These are phyloP conservation scores for Diaporthe caulivora DNA, from an alignment of 2,329 filamentous ascomycete species.

Conservation along the genomic window DNA sequence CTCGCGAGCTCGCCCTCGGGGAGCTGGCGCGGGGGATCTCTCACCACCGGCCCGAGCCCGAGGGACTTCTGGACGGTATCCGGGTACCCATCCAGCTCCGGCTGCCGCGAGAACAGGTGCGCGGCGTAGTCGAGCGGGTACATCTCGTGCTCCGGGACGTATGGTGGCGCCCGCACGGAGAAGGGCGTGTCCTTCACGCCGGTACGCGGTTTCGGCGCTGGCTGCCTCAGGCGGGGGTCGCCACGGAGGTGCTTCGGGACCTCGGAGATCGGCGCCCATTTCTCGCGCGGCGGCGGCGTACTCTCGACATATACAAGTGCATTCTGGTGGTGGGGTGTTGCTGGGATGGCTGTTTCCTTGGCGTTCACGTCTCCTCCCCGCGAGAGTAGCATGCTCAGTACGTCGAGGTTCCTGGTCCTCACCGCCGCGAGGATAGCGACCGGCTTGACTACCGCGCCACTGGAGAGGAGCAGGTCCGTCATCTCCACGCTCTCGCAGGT, in stretches of 20 bases:
- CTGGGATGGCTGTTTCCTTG: background rate
- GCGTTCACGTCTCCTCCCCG: slow-evolving; percentile 9
- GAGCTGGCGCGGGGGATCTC: background rate
- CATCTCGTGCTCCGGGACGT: background rate
- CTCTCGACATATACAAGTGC: background rate
- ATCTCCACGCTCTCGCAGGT: background rate
- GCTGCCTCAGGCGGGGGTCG: background rate
- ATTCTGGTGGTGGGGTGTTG: background rate
- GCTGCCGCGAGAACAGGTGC: slow-evolving; percentile 2
- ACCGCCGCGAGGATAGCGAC: slow-evolving; percentile 3
- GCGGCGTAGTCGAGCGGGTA: slow-evolving; percentile 22
- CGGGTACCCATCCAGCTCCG: background rate
- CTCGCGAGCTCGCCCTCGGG: background rate
- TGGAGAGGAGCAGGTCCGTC: background rate
- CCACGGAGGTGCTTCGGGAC: background rate
- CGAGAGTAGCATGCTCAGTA: background rate
- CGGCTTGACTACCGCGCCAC: slow-evolving; percentile 1
- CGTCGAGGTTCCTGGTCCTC: background rate
- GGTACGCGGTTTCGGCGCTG: background rate
- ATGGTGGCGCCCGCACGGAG: background rate
- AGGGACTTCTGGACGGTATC: background rate
- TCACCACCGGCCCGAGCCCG: background rate
- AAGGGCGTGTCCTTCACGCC: background rate
- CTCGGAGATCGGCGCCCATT: background rate
- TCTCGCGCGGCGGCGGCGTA: background rate